Base-by-base conservation (phyloP, 1,284 basidiomycete genomes). In the Earliella scabrosa region DNA sequence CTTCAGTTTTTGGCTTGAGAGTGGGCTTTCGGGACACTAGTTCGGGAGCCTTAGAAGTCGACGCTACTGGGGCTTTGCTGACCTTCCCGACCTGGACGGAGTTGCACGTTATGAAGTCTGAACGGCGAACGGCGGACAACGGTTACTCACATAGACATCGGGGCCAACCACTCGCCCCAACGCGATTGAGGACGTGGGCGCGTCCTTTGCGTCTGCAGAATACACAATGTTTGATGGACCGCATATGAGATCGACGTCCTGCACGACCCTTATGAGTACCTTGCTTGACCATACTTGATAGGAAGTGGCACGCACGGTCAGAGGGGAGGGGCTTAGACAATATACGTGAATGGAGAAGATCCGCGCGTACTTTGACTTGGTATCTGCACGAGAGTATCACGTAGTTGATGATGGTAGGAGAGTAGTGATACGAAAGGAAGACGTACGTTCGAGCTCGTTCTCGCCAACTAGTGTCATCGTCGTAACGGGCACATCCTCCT, bases 181-280 rank as follows among this genome's bases (percentile, higher is more conserved):
- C 5, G 67, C 68, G 1, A 72, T 59, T 10, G 78, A 78, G 23
- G 77, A 75, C 27, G 77, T 76, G 0, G 70, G 56, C 0, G 77
- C 80, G 29, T 80, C 74, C 31, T 77, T 74, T 13, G 66, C 71
- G 61, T 89, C 88, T 2, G 73, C 74, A 14, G 73, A 66, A 23
- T 79, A 76, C n/a, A 90, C 75, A 21, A 66, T 68, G 29, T 75
- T 73, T 7, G 77, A 82, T 0, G 81, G 77, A 3, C 71, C 68
- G 59, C 83, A 87, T 4, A 90, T 71, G 8, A 86, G 71, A 1
- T 76, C 82, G 1, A 81, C 77, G 63, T 90, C 88, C 88, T 90
- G 61, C 11, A 29, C n/a, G n/a, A 47, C 23, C 10, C 6, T 31
- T 31, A 13, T 31, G 7, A 18, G 35, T 18, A 54, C 14, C 47